phyloP scores from a whole-genome alignment of 805 yeast genomes.

The Lachancea dasiensis region DNA sequence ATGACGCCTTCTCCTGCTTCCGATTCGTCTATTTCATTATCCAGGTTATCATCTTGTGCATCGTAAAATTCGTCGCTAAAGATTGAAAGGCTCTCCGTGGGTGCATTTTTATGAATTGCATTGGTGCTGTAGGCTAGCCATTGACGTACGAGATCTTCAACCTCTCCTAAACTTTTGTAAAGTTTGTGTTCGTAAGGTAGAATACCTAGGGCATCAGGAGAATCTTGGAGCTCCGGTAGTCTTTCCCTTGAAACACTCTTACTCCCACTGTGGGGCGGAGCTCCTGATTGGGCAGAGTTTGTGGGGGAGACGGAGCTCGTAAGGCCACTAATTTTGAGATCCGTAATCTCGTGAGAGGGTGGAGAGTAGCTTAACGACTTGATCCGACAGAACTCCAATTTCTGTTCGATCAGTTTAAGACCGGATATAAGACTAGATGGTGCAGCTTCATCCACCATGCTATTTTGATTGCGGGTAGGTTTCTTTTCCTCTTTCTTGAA shows the following conservation, averaged over 20 bases:
- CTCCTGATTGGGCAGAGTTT: constrained; percentile 9
- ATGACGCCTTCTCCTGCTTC: constrained; percentile 43
- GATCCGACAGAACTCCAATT: constrained; percentile 25
- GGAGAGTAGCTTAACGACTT: constrained; percentile 22
- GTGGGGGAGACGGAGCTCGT: constrained; percentile 9
- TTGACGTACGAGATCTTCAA: constrained; percentile 19
- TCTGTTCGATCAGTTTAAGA: constrained; percentile 19
- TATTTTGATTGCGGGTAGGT: constrained; percentile 3
- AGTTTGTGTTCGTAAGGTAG: constrained; percentile 21
- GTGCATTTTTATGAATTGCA: constrained; percentile 1
- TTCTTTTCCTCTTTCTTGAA: constrained; percentile 18
- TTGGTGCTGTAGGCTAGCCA: constrained; percentile 5
- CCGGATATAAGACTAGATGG: constrained; percentile 7
- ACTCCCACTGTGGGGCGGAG: constrained; percentile 8
- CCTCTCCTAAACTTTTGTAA: constrained; percentile 20
- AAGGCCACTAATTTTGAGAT: constrained; percentile 1
- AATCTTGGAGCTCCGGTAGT: background rate
- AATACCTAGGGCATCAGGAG: no score
- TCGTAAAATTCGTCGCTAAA: constrained; percentile 53
- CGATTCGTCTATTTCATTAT: background rate
- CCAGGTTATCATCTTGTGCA: constrained; percentile 51
- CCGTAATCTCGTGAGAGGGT: background rate
- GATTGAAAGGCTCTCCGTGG: constrained; percentile 13
- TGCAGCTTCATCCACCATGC: background rate
- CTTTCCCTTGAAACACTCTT: constrained; percentile 7